Base-by-base conservation (phyloP, 2,329 filamentous ascomycete species). In the Exutisphaerella laricina region DNA sequence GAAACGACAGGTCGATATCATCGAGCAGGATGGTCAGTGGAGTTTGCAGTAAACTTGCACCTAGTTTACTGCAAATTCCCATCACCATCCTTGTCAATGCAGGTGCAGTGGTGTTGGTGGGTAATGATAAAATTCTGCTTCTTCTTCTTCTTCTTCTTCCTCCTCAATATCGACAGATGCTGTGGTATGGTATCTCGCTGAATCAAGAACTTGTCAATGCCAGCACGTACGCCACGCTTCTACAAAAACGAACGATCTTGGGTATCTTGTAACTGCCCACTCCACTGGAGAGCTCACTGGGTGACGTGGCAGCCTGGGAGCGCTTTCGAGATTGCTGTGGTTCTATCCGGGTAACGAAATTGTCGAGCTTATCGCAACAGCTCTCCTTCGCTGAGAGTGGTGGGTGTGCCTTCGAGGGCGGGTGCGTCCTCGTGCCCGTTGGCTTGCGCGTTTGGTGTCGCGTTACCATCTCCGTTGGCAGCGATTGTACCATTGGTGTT, bases 1-100 rank as follows among this genome's bases (percentile, higher is more conserved):
- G 73, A 76, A 77, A 43, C 73, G 88, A 43, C 77, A 86, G 46
- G 77, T 96, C 20, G 79, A 80, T 62, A 94, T 96, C 57, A 71
- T 78, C 54, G 70, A 80, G 50, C 71, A 78, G 56, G 74, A 78
- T 44, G 83, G 77, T 0, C 64, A 69, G 20, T 94, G 86, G 87
- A 79, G 73, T 56, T 65, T 94, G 62, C 73, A 74, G 63, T 79
- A 64, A 45, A 30, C 30, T 18, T 7, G 9, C 30, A 10, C 14
- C 30, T 33, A 14, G 30, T 18, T 18, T 10, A 26, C 12, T n/a
- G n/a, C 16, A 26, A 13, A 17, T n/a, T n/a, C n/a, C n/a, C n/a
- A n/a, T n/a, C n/a, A n/a, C n/a, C n/a, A n/a, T n/a, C n/a, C n/a
- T n/a, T n/a, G n/a, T n/a, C n/a, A n/a, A n/a, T n/a, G n/a, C n/a